phyloP scores from a whole-genome alignment of 1,139 yeast species.

The Kodamaea ohmeri region DNA sequence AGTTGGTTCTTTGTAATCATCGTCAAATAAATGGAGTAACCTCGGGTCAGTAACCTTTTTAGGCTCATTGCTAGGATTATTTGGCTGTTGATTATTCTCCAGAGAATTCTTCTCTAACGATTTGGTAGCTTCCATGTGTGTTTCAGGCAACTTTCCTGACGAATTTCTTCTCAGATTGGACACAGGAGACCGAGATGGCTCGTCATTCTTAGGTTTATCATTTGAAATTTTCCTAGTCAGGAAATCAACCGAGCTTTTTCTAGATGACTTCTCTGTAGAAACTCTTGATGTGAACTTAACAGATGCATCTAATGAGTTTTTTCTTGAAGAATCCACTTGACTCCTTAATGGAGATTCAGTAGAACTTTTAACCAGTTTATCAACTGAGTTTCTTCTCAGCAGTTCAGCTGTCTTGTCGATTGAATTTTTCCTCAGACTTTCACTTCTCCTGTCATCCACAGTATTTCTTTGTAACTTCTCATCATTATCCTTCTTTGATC shows the following conservation, averaged over 20 bases:
- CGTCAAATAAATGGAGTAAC: slow-evolving; percentile 17
- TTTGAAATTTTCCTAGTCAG: too few relatives aligned
- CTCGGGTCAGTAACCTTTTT: slow-evolving; percentile 14
- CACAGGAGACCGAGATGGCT: too few relatives aligned
- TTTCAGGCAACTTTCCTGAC: neutral
- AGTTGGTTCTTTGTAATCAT: slow-evolving; percentile 11
- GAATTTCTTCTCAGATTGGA: neutral
- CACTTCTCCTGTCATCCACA: neutral
- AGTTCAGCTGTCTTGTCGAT: neutral
- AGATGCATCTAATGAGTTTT: neutral
- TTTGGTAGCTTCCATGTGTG: too few relatives aligned
- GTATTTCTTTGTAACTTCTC: neutral
- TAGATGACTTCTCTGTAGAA: too few relatives aligned
- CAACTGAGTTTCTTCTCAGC: slow-evolving; percentile 1
- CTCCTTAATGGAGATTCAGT: neutral
- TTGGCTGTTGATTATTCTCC: too few relatives aligned
- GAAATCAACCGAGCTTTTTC: too few relatives aligned
- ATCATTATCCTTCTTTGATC: neutral
- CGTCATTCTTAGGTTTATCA: too few relatives aligned
- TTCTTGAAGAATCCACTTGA: neutral
- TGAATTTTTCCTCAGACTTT: neutral
- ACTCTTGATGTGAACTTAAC: too few relatives aligned
- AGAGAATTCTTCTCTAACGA: too few relatives aligned
- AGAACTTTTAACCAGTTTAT: neutral
- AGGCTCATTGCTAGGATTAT: too few relatives aligned